Evolutionary conservation across 306 rosid genomes (phyloP).

Genomic region (Inga oerstediana): DNA sequence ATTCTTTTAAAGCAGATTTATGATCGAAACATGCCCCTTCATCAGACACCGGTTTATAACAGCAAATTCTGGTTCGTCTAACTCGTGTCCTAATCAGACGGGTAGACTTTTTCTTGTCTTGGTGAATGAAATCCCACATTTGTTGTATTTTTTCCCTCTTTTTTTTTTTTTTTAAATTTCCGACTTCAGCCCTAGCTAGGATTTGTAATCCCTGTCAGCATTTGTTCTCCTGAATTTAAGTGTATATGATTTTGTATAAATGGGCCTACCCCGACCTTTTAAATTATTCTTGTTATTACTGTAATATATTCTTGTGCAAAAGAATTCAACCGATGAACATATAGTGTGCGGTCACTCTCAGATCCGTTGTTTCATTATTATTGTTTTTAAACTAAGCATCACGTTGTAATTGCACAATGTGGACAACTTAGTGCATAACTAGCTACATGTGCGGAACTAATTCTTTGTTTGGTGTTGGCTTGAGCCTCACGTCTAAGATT

Average conservation of each 20-base stretch:
- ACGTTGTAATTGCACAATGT: neutral
- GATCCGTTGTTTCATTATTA: too few species aligned
- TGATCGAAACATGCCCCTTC: conserved; percentile 37
- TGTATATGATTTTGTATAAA: conserved; percentile 73
- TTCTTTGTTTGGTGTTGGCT: neutral
- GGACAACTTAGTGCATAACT: neutral
- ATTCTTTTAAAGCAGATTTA: conserved; percentile 47
- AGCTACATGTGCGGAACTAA: neutral
- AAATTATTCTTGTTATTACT: conserved; percentile 51
- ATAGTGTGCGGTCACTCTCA: neutral
- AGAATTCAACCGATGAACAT: conserved; percentile 28
- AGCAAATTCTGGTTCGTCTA: conserved; percentile 30
- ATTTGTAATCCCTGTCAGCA: conserved; percentile 49
- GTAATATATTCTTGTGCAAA: conserved; percentile 59
- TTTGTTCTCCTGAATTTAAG: conserved; percentile 48
- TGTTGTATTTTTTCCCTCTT: conserved; percentile 6
- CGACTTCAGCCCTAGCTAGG: neutral
- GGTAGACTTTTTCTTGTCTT: conserved; percentile 39
- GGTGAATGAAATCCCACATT: conserved; percentile 43
- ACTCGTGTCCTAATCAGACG: conserved; percentile 38
- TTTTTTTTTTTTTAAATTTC: neutral
- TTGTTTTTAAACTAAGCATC: neutral
- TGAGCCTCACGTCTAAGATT: neutral
- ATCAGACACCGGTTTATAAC: conserved; percentile 16
- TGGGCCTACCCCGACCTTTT: conserved; percentile 37